Evolutionary conservation across 768 basidiomycete species (phyloP).

Genomic region (Tulasnella sp.): DNA sequence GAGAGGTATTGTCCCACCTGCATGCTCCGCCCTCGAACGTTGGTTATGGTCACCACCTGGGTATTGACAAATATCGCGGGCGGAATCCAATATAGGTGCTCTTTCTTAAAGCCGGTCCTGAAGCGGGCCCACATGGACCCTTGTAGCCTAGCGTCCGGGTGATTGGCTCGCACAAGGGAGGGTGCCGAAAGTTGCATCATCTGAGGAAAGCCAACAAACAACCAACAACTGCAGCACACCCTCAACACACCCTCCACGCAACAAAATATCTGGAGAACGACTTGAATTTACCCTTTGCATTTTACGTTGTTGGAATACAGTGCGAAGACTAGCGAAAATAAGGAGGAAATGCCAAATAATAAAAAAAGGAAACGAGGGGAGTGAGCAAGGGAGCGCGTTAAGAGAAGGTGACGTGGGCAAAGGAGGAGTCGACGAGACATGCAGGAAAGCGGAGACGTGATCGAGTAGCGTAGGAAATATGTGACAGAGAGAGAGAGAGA

Average conservation of each 20-base stretch:
- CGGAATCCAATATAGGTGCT: conserved; percentile 19
- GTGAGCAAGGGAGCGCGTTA: not conserved
- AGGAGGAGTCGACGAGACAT: not conserved
- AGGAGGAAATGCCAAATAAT: not conserved
- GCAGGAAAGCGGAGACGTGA: not conserved
- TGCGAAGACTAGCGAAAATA: not conserved
- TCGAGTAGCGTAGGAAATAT: not conserved
- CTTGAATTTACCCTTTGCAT: not conserved
- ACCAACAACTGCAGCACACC: not conserved
- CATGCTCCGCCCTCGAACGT: conserved; percentile 20
- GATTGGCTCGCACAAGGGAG: not conserved
- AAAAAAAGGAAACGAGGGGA: not conserved
- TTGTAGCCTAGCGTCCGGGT: not conserved
- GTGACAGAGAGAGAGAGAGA: not conserved
- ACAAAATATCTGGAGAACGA: not conserved
- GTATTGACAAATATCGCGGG: conserved; percentile 11
- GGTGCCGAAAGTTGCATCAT: not conserved
- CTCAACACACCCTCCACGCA: not conserved
- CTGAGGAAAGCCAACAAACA: not conserved
- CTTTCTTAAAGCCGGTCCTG: not conserved
- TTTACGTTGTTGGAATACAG: conserved; percentile 1
- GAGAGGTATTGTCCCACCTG: not conserved
- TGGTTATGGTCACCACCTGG: conserved; percentile 14
- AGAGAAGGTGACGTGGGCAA: not conserved
- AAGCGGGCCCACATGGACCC: not conserved